Base-by-base conservation (phyloP, 768 basidiomycete genomes). In the Tylopilus sp. region DNA sequence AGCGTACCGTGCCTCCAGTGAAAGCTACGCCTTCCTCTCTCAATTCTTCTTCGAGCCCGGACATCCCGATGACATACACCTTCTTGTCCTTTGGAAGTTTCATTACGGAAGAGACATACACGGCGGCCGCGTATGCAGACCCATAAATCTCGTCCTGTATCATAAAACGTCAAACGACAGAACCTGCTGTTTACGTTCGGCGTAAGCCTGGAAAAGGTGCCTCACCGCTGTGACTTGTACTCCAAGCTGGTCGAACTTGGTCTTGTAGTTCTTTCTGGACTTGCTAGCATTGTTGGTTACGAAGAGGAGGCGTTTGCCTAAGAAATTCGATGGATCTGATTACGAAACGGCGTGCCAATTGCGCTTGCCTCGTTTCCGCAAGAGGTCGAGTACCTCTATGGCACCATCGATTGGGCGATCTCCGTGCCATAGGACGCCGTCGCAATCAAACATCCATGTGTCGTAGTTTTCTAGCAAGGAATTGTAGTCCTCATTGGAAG, bases 261-360 rank as follows among this genome's bases (percentile, higher is more conserved):
- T 73, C 76, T 92, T 94, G 81, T 95, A 95, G 67, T 74, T 85
- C 67, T 73, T 82, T 57, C 97, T 77, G 6, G 93, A 96, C 73
- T 98, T 96, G 50, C 87, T 91, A 42, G 96, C 95, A 68, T 98
- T 99, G 74, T 99, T 99, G 17, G 95, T 98, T 46, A 97, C 94
- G 65, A 98, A 98, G 11, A 98, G 72, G 29, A 97, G 74, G 54
- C 79, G 78, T 92, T 98, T 65, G 79, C 92, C 92, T 69, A 53
- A 41, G 13, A 6, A 24, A 22, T 31, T 29, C 24, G 24, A 37
- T 53, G 56, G 43, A 48, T 55, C 50, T 41, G 16, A 48, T 42
- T 28, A 22, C 12, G 48, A 45, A 50, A 54, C 19, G 19, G 33
- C 52, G 37, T 57, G 34, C 17, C 45, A 48, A n/a, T 19, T 1